These are phyloP conservation scores for Ophiostoma perfectum DNA, from an alignment of 2,329 filamentous ascomycete species.

Conservation along the genomic window DNA sequence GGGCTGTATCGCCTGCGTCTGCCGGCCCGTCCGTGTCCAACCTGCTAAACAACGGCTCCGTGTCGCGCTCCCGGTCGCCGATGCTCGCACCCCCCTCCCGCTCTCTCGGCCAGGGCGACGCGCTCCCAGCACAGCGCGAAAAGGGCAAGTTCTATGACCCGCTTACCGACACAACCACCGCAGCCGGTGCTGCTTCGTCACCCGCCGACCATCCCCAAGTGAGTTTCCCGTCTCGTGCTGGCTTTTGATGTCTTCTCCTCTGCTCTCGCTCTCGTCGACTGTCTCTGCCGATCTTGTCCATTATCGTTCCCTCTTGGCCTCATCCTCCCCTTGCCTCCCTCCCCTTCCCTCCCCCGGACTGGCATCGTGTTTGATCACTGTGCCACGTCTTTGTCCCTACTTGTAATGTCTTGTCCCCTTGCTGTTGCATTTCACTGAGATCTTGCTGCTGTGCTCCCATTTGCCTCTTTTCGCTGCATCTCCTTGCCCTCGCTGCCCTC, in stretches of 20 bases:
- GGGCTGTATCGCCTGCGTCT: slow-evolving; percentile 31
- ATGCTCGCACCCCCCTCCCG: slow-evolving; percentile 7
- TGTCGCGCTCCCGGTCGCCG: slow-evolving; percentile 24
- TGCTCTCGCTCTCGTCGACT: slow-evolving; percentile 8
- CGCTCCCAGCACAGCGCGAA: slow-evolving; percentile 9
- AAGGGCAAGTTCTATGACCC: slow-evolving; percentile 50
- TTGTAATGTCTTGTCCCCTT: neutral
- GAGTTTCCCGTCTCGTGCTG: slow-evolving; percentile 26
- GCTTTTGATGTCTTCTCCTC: slow-evolving; percentile 21
- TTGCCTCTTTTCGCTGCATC: neutral
- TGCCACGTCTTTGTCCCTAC: neutral
- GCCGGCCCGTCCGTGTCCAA: slow-evolving; percentile 23
- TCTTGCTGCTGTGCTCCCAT: too few species aligned
- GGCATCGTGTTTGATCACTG: neutral
- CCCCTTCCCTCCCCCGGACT: neutral
- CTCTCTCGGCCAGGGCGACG: too few species aligned
- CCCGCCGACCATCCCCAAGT: slow-evolving; percentile 41
- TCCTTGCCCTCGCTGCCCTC: neutral
- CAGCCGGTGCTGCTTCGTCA: neutral
- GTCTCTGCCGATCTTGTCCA: neutral
- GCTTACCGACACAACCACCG: slow-evolving; percentile 42
- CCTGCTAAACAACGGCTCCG: slow-evolving; percentile 29
- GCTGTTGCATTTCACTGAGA: neutral
- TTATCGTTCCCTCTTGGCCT: neutral
- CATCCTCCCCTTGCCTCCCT: neutral